Conservation (phyloP, 2,329 filamentous ascomycete species). For the Acephala macrosclerotiorum region DNA sequence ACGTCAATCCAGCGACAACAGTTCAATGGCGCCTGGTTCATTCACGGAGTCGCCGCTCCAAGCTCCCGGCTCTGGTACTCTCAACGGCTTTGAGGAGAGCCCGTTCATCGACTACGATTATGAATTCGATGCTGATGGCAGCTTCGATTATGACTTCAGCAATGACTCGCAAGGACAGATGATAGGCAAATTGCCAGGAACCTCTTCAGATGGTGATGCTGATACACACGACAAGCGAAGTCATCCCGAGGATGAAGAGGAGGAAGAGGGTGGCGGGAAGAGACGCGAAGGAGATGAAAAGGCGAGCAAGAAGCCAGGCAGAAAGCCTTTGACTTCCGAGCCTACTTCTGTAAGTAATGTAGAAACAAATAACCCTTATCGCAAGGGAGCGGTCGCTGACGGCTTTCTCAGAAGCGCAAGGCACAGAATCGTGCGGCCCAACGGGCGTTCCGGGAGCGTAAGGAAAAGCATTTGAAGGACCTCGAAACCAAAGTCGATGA, state of each 20-base stretch:
- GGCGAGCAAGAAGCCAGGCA: slow-evolving; percentile 90
- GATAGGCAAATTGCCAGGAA: slow-evolving; percentile 77
- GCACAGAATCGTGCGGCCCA: slow-evolving; percentile 94
- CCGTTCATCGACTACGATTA: slow-evolving; percentile 86
- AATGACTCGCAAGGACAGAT: slow-evolving; percentile 67
- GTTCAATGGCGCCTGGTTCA: slow-evolving; percentile 56
- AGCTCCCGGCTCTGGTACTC: slow-evolving; percentile 52
- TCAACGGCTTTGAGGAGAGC: slow-evolving; percentile 71
- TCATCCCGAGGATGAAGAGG: slow-evolving; percentile 73
- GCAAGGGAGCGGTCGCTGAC: slow-evolving; percentile 31
- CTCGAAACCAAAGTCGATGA: slow-evolving; percentile 81
- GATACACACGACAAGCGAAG: slow-evolving; percentile 75
- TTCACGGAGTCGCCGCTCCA: slow-evolving; percentile 57
- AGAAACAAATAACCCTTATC: slow-evolving; percentile 39
- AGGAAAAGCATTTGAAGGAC: slow-evolving; percentile 89
- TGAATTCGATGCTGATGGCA: slow-evolving; percentile 76
- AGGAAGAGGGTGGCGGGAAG: slow-evolving; percentile 73
- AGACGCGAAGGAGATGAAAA: slow-evolving; percentile 75
- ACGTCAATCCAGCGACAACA: slow-evolving; percentile 46
- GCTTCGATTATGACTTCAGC: slow-evolving; percentile 66
- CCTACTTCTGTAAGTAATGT: slow-evolving; percentile 83
- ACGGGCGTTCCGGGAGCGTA: slow-evolving; percentile 91
- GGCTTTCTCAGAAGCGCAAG: slow-evolving; percentile 78
- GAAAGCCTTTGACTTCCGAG: slow-evolving; percentile 94
- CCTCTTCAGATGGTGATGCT: slow-evolving; percentile 47